These are phyloP conservation scores for Venturia nashicola DNA, from an alignment of 2,329 filamentous ascomycete species.

Conservation along the genomic window DNA sequence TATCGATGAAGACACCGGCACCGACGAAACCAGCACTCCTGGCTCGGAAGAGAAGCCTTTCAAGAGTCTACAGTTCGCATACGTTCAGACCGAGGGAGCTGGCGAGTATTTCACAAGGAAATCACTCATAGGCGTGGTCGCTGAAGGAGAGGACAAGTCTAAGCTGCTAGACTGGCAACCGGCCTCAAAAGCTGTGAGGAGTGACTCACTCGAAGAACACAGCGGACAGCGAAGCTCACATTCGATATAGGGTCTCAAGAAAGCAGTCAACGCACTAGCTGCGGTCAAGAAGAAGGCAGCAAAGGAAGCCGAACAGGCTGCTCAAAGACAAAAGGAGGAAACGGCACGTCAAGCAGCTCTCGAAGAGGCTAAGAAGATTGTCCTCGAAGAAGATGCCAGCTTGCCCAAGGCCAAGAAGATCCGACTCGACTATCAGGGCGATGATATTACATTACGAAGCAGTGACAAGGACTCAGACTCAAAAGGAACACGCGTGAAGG, in stretches of 20 bases:
- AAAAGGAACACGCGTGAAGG: constrained; percentile 63
- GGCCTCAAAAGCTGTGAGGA: constrained; percentile 52
- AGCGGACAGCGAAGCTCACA: neutral
- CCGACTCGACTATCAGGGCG: constrained; percentile 59
- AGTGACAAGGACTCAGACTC: constrained; percentile 31
- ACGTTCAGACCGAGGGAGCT: constrained; percentile 54
- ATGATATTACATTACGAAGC: constrained; percentile 41
- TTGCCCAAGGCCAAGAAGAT: constrained; percentile 66
- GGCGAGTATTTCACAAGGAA: constrained; percentile 58
- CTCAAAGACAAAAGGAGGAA: constrained; percentile 60
- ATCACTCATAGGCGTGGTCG: constrained; percentile 24
- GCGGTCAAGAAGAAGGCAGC: constrained; percentile 72
- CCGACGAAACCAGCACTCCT: constrained; percentile 52
- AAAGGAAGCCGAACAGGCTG: constrained; percentile 62
- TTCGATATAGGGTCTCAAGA: constrained; percentile 52
- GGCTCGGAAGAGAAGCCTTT: constrained; percentile 65
- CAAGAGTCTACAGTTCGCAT: constrained; percentile 69
- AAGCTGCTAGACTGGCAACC: constrained; percentile 64
- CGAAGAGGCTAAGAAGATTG: constrained; percentile 72
- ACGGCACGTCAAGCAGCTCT: constrained; percentile 58
- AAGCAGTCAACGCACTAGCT: constrained; percentile 63
- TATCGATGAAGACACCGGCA: constrained; percentile 69
- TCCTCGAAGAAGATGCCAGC: constrained; percentile 55
- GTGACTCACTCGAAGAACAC: neutral
- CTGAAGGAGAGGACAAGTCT: constrained; percentile 45